Base-by-base conservation (phyloP, 2,329 filamentous ascomycete species). In the Penicillium expansum region DNA sequence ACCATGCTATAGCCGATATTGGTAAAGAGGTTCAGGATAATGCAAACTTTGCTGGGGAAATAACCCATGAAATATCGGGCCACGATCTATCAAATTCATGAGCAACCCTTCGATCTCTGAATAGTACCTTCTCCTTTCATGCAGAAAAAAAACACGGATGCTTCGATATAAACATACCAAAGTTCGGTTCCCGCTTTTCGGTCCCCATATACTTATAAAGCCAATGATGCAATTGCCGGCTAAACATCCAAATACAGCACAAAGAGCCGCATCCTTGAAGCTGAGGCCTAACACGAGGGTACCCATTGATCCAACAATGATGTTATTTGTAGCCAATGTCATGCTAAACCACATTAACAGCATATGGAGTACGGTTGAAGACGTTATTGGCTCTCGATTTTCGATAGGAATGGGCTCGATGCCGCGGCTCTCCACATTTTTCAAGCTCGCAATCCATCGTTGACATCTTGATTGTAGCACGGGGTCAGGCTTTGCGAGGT, bases 1-100 rank as follows among this genome's bases (percentile, higher is more conserved):
- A 78, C 71, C 67, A 77, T 77, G 32, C 74, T 71, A 43, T 76
- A 78, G 14, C 76, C 76, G 18, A 77, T 49, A 64, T 76, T 76
- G 48, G 76, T 75, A 32, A 78, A 65, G 16, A 78, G 68, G 48
- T 78, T 78, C 24, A 78, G 61, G 4, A 70, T 64, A 60, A 68
- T 76, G 66, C 65, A 74, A 33, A 77, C 59, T 60, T 76, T 77
- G 57, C 69, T 72, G 10, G 76, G 74, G 38, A 73, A 76, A 58
- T 76, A 77, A 6, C 76, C 76, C 74, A 78, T 76, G 47, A 76
- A 75, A 56, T 73, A 77, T 27, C 75, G 73, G 20, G 69, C 64
- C 41, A 76, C 68, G 38, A 77, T 74, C 74, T 76, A 63, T 58
- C 18, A 32, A 44, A 16, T 33, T 27, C 20, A 59, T 62, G 27